Percentiles rank a stretch among this genome's conserved stretches.
phyloP scores from a whole-genome alignment of 2,329 filamentous ascomycete species.

The Grosmannia penicillata region DNA sequence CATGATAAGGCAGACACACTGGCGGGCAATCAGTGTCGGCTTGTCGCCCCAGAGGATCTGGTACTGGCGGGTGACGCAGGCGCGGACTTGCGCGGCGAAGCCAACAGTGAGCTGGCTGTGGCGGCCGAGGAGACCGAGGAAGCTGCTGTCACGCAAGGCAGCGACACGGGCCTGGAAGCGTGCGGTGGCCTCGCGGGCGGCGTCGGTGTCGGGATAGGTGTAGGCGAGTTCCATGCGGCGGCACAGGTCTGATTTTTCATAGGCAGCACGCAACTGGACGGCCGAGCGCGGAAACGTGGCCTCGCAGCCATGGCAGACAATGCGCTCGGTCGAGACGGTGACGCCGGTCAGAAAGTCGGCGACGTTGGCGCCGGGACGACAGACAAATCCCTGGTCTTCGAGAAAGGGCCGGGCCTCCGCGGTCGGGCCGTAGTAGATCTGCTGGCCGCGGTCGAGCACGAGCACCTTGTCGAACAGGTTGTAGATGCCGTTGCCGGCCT shows the following conservation, averaged over 20 bases:
- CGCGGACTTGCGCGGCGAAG: conserved; percentile 54
- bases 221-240: conserved; percentile 39
- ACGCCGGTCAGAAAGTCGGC: conserved; percentile 65
- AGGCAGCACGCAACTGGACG: conserved; percentile 43
- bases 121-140: conserved; percentile 45
- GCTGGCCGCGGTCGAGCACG: conserved; percentile 51
- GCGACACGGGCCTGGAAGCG: conserved; percentile 30
- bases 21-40: conserved; percentile 60
- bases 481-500: conserved; percentile 51
- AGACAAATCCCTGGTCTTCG: conserved; percentile 51
- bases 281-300: conserved; percentile 44
- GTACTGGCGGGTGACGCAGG: conserved; percentile 57
- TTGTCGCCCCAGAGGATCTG: conserved; percentile 67
- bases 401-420: conserved; percentile 51
- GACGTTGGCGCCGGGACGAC: conserved; percentile 43
- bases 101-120: conserved; percentile 35
- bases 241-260: conserved; percentile 40
- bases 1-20: conserved; percentile 63
- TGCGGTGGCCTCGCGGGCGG: conserved; percentile 32
- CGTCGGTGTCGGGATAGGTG: conserved; percentile 35
- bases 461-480: conserved; percentile 61
- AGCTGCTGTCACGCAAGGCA: conserved; percentile 38
- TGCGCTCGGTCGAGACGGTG: conserved; percentile 60
- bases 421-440: conserved; percentile 50
- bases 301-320: conserved; percentile 53